phyloP scores from a whole-genome alignment of 805 yeast genomes.

The Kuraishia cidri region DNA sequence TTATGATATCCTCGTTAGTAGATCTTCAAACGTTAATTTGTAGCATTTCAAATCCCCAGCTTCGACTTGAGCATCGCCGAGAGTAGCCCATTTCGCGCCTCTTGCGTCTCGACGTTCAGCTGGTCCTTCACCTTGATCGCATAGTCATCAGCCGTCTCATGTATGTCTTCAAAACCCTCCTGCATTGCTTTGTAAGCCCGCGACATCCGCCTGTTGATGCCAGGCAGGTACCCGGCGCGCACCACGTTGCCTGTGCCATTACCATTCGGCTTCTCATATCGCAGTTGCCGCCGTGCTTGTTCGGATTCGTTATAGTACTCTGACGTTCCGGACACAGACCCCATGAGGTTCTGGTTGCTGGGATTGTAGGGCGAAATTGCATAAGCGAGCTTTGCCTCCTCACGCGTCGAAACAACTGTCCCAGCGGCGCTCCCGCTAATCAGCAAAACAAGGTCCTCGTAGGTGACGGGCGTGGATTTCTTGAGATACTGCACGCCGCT shows the following conservation, averaged over 20 bases:
- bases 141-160: slow-evolving; percentile 46
- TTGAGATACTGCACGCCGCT: slow-evolving; percentile 78
- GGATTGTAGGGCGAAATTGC: slow-evolving; percentile 27
- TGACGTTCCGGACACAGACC: too few relatives aligned
- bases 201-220: slow-evolving; percentile 5
- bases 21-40: too few relatives aligned
- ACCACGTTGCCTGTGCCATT: slow-evolving; percentile 12
- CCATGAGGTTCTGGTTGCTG: slow-evolving; percentile 11
- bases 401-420: slow-evolving; percentile 40
- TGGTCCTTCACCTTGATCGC: slow-evolving; percentile 46
- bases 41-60: neutral
- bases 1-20: too few relatives aligned
- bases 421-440: too few relatives aligned
- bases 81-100: slow-evolving; percentile 30
- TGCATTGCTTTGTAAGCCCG: slow-evolving; percentile 36
- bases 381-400: slow-evolving; percentile 54
- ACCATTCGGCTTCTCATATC: slow-evolving; percentile 37
- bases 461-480: slow-evolving; percentile 48
- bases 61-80: neutral
- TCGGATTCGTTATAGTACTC: slow-evolving; percentile 4
- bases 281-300: too few relatives aligned
- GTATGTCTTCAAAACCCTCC: slow-evolving; percentile 41
- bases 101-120: slow-evolving; percentile 41
- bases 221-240: too few relatives aligned
- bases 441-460: slow-evolving; percentile 55